Percentiles rank a stretch among this genome's conserved stretches.
Evolutionary conservation across 2,329 filamentous ascomycete genomes (phyloP).

Genomic region (Parasarocladium wereldwijsianum): DNA sequence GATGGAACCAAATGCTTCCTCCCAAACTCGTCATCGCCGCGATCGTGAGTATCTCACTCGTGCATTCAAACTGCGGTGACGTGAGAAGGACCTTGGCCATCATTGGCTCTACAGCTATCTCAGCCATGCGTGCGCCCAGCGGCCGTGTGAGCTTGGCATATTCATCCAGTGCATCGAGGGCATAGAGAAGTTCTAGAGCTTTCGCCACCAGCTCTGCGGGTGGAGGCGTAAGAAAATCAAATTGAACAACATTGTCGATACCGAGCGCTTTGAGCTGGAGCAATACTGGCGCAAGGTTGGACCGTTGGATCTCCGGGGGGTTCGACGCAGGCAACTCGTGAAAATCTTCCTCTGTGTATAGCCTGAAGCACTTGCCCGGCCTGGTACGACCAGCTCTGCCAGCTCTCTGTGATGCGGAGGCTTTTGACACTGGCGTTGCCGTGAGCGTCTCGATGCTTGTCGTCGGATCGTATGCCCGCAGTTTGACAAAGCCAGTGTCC

Average conservation of each 20-base stretch:
- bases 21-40: conserved; percentile 87
- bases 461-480: conserved; percentile 68
- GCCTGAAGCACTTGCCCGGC: conserved; percentile 83
- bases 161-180: conserved; percentile 72
- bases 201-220: conserved; percentile 74
- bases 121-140: conserved; percentile 81
- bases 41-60: conserved; percentile 79
- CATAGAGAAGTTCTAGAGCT: conserved; percentile 76
- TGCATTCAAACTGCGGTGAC: conserved; percentile 58
- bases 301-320: conserved; percentile 80
- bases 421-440: conserved; percentile 70
- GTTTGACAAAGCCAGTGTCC: conserved; percentile 82
- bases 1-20: conserved; percentile 68
- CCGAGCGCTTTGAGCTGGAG: conserved; percentile 89
- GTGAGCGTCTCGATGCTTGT: conserved; percentile 84
- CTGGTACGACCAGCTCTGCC: conserved; percentile 81
- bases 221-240: conserved; percentile 76
- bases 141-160: conserved; percentile 85
- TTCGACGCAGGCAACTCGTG: conserved; percentile 53
- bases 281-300: conserved; percentile 75
- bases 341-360: conserved; percentile 72
- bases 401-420: conserved; percentile 80
- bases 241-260: conserved; percentile 85
- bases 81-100: conserved; percentile 78
- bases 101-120: conserved; percentile 88